Base-by-base conservation (phyloP, 345 rosid genomes). In the Alliaria petiolata region DNA sequence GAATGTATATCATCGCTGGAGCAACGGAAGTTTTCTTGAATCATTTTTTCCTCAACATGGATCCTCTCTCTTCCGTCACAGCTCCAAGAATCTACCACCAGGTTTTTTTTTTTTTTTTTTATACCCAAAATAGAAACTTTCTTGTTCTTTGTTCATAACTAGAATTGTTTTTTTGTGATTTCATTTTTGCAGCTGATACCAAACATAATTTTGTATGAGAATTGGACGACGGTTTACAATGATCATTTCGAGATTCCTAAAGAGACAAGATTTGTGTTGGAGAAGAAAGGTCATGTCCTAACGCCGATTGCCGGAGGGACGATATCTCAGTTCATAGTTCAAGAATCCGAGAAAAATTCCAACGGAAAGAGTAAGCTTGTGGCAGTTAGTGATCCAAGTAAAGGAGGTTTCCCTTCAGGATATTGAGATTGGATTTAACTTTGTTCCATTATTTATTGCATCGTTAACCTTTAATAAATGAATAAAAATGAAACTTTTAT, bases 341-440 rank as follows among this genome's bases (percentile, higher is more conserved):
- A 82, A 19, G 80, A 79, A 13, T 51, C 75, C 20, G 75, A 60
- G 7, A 74, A 44, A 51, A 71, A 31, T 28, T 56, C 65, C 6
- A n/a, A 54, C 11, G 66, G 33, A 47, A 45, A 0, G n/a, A 77
- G 72, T 51, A 35, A 42, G 59, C 87, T 86, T 46, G 76, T 80
- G 19, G 88, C 81, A 13, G 86, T 86, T 0, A 85, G 87, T 79
- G 92, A 89, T 70, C 90, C 92, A 13, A 81, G 92, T 71, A 86
- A 85, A 74, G 90, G 92, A 73, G 91, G 92, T 4, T 64, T 73
- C 54, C 88, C 95, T 11, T 78, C 90, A 54, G 95, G 90, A 58
- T 85, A 49, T 62, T 89, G 49, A 43, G 3, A 56, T 46, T 53
- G 14, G 36, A 25, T 67, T 52, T 52, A 4, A 11, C 30, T 47